Evolutionary conservation across 2,329 filamentous ascomycete species (phyloP).

Genomic region (Paracoccidioides brasiliensis): DNA sequence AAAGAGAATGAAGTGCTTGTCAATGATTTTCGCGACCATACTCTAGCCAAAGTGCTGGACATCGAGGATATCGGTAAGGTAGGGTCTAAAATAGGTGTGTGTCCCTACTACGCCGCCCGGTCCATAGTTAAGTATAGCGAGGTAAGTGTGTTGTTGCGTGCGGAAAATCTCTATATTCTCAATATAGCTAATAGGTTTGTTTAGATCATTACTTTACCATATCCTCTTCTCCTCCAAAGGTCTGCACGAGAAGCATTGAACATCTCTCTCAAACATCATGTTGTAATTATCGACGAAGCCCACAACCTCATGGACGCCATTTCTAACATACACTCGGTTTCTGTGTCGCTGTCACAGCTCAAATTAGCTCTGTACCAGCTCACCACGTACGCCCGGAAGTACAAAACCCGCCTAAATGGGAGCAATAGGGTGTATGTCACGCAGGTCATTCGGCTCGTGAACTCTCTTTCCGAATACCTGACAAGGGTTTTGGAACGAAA

Average conservation of each 20-base stretch:
- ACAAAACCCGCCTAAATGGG: constrained; percentile 77
- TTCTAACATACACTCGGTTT: constrained; percentile 68
- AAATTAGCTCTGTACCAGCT: constrained; percentile 61
- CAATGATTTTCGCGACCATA: constrained; percentile 71
- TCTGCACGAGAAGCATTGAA: constrained; percentile 77
- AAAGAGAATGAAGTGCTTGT: constrained; percentile 59
- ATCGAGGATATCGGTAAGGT: constrained; percentile 80
- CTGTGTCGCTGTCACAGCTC: constrained; percentile 61
- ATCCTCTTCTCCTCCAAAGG: constrained; percentile 77
- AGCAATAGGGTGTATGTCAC: constrained; percentile 86
- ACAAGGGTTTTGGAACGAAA: constrained; percentile 33
- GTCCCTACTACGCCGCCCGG: constrained; percentile 92
- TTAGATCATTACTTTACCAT: constrained; percentile 77
- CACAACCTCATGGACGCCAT: constrained; percentile 97
- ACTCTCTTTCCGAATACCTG: constrained; percentile 61
- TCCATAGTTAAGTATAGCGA: constrained; percentile 70
- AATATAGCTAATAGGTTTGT: constrained; percentile 4
- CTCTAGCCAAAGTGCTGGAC: constrained; percentile 72
- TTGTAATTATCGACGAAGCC: constrained; percentile 94
- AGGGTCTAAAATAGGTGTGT: constrained; percentile 67
- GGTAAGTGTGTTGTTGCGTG: constrained; percentile 23
- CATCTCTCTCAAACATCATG: constrained; percentile 70
- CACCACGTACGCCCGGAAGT: constrained; percentile 70
- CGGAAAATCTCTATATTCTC: neutral
- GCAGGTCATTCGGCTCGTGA: constrained; percentile 70